Evolutionary conservation across 164 flowering plant species (phyloP).

Genomic region (Stephania japonica): DNA sequence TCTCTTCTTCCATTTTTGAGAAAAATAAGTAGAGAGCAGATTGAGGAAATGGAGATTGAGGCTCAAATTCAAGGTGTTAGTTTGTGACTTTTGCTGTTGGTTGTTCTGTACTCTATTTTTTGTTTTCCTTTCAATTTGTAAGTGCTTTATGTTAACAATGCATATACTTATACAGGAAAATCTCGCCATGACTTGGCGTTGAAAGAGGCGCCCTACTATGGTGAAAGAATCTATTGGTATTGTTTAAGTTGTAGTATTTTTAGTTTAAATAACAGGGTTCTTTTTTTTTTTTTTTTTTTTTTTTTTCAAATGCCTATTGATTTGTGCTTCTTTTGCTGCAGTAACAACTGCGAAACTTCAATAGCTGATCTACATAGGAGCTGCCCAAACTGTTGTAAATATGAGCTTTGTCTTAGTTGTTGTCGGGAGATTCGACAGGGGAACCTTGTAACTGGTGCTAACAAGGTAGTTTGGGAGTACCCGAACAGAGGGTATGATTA

Average conservation of each 20-base stretch:
- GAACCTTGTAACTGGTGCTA: constrained; percentile 29
- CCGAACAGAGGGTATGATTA: constrained; percentile 45
- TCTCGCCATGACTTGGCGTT: constrained; percentile 26
- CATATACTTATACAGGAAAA: constrained; percentile 29
- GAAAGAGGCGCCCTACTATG: constrained; percentile 25
- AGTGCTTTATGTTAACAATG: neutral
- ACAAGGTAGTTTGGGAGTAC: constrained; percentile 27
- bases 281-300: neutral
- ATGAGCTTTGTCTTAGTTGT: constrained; percentile 78
- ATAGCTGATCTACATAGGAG: constrained; percentile 75
- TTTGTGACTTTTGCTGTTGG: neutral
- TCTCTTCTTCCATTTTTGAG: constrained; percentile 51
- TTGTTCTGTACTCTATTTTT: neutral
- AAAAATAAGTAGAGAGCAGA: constrained; percentile 49
- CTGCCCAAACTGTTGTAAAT: constrained; percentile 71
- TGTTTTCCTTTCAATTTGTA: neutral
- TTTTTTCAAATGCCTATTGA: neutral
- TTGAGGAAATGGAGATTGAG: constrained; percentile 51
- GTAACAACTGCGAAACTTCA: constrained; percentile 81
- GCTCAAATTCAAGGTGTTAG: constrained; percentile 46
- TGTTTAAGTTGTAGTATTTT: neutral
- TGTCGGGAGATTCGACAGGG: constrained; percentile 66
- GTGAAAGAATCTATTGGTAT: constrained; percentile 83
- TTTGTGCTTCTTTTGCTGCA: constrained; percentile 23
- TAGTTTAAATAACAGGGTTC: neutral